Evolutionary conservation across 1,284 basidiomycete genomes (phyloP), one percentile per base, ranked within the genome.

Genomic region (Malassezia cuniculi): DNA sequence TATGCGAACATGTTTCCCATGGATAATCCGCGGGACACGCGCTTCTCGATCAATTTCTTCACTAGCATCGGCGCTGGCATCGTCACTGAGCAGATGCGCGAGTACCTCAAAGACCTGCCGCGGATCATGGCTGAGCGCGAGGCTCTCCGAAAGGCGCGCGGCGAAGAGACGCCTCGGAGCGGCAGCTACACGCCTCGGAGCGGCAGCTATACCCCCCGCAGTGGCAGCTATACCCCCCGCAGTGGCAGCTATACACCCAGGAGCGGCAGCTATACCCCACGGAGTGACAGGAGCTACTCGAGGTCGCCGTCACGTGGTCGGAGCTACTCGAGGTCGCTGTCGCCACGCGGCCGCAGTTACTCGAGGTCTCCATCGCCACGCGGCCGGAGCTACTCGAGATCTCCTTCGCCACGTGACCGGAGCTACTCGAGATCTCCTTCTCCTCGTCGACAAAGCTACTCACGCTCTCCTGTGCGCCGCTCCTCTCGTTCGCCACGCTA

Each of bases 1-100:
- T 85, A 81, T 68, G 73, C 71, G 30, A 78, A 78, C 28, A 84
- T 97, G 77, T 94, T 97, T 78, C 93, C 90, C 0, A 78, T 80
- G 70, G 87, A 94, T 68, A 81, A 90, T 51, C 90, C 90, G 1
- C 90, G 89, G 70, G 83, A 95, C 61, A 95, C 90, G 0, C 76
- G 90, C 30, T 97, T 97, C 71, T 78, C 86, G 5, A 94, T 97
- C 78, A 97, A 97, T 68, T 94, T 90, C 71, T 66, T 63, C 24
- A 97, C 90, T 2, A 85, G 82, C 64, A 81, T 97, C 54, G 86
- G 85, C 0, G 63, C 95, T 43, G 93, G 93, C 45, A 74, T 76
- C 7, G 69, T 94, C 44, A 97, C 90, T 0, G 90, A 97, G 68
- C 81, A 82, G 21, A 95, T 97, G 90, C 76, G 90, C 62, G 85